Evolutionary conservation across 2,329 filamentous ascomycete genomes (phyloP).

Genomic region (Teratosphaeria nubilosa): DNA sequence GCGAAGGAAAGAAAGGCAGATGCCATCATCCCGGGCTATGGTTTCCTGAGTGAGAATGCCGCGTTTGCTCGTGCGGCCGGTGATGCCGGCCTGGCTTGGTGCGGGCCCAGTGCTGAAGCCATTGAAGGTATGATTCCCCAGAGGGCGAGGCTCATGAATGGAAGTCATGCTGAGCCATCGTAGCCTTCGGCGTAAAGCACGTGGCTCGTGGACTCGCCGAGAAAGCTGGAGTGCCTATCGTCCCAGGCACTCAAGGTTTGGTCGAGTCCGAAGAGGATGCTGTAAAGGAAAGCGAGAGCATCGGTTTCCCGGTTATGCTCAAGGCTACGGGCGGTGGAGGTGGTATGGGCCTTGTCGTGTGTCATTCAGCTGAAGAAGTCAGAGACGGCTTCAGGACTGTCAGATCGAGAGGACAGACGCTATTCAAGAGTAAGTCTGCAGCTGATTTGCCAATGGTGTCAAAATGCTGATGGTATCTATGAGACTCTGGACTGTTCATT

Average conservation of each 20-base stretch:
- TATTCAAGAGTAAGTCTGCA: slow-evolving; percentile 53
- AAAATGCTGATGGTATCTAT: neutral
- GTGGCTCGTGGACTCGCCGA: slow-evolving; percentile 45
- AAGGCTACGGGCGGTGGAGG: slow-evolving; percentile 56
- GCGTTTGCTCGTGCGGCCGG: slow-evolving; percentile 47
- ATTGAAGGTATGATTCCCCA: slow-evolving; percentile 30
- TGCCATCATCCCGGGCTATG: slow-evolving; percentile 57
- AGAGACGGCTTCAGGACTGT: slow-evolving; percentile 49
- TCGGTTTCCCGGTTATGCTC: slow-evolving; percentile 44
- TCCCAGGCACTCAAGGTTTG: slow-evolving; percentile 43
- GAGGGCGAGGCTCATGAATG: neutral
- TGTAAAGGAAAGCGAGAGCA: slow-evolving; percentile 30
- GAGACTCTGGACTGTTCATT: slow-evolving; percentile 66
- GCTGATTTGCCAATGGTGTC: too few species aligned
- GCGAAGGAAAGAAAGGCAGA: slow-evolving; percentile 41
- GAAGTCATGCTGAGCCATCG: neutral
- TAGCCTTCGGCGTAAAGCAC: slow-evolving; percentile 49
- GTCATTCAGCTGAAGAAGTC: slow-evolving; percentile 58
- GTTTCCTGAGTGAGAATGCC: slow-evolving; percentile 55
- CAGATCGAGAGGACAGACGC: slow-evolving; percentile 62
- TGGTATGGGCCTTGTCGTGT: slow-evolving; percentile 76
- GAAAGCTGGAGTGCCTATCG: slow-evolving; percentile 44
- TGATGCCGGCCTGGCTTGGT: slow-evolving; percentile 47
- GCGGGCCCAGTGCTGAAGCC: slow-evolving; percentile 45
- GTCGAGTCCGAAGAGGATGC: slow-evolving; percentile 40